Base-by-base conservation (phyloP, 768 basidiomycete species). In the Leccinum ochraceum region DNA sequence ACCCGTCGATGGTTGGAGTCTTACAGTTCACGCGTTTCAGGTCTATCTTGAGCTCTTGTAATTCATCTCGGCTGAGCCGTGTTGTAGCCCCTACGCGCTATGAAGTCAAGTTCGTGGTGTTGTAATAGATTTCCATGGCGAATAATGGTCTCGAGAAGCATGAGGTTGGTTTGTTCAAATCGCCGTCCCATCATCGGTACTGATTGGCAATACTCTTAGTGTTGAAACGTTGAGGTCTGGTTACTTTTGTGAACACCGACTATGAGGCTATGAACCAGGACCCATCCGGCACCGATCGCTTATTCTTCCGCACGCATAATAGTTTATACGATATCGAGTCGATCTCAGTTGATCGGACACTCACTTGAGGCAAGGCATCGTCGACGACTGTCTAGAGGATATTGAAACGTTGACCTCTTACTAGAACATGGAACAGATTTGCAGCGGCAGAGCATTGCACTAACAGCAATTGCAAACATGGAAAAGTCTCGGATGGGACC, bases 311-410 rank as follows among this genome's bases (percentile, higher is more conserved):
- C 16, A 22, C 24, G 49, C 28, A 37, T 16, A 16, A 37, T 37
- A 37, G 37, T n/a, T 17, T n/a, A 42, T n/a, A 42, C 17, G 36
- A 36, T 36, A 13, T 42, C 39, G 39, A 17, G 39, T 42, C n/a
- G 51, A 57, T 66, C 56, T 50, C 53, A 52, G 28, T 14, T 22
- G 39, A 63, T 52, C 56, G 56, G 42, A 7, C 26, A 30, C 37
- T 39, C 42, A 26, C 36, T 44, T 56, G 26, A 53, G 32, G 49
- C 11, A 28, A 6, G 4, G 14, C 11, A 49, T 57, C 44, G 11
- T 51, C 26, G 14, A 37, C 55, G 10, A 44, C n/a, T 44, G 42
- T 20, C n/a, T 11, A 10, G 42, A 44, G 10, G n/a, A 20, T 44
- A 17, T 30, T 54, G 30, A 51, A 51, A 50, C 42, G 7, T 30